A percentile compares a stretch with the other conserved stretches of the same genome.
These are phyloP conservation scores for Tylopilus sp. DNA, from an alignment of 1,284 basidiomycete genomes.

Conservation along the genomic window DNA sequence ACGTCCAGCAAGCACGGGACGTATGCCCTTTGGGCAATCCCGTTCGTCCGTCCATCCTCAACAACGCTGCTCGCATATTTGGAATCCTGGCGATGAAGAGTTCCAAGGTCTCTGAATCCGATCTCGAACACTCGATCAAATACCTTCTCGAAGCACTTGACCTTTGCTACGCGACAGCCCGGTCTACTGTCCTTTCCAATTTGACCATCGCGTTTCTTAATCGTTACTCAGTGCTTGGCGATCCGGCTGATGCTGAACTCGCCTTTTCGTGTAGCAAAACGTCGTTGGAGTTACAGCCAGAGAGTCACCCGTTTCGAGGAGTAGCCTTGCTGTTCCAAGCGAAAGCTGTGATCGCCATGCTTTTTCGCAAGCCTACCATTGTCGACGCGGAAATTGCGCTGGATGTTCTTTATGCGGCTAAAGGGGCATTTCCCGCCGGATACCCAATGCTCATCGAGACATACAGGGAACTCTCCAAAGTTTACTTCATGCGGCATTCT, in stretches of 20 bases:
- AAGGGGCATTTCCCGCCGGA: slow-evolving; percentile 2
- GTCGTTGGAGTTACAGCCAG: slow-evolving; percentile 13
- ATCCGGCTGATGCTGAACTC: slow-evolving; percentile 10
- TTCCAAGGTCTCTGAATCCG: neutral
- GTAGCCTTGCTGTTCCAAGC: slow-evolving; percentile 14
- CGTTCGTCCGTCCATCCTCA: slow-evolving; percentile 8
- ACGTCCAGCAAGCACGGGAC: slow-evolving; percentile 11
- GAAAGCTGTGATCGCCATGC: slow-evolving; percentile 8
- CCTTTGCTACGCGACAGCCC: slow-evolving; percentile 9
- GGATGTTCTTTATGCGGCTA: slow-evolving; percentile 15
- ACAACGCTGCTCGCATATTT: slow-evolving; percentile 14
- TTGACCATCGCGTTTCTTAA: slow-evolving; percentile 7
- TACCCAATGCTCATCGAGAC: slow-evolving; percentile 17
- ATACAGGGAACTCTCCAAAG: slow-evolving; percentile 11
- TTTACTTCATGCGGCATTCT: slow-evolving; percentile 12
- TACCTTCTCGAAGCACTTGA: slow-evolving; percentile 15
- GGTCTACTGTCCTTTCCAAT: slow-evolving; percentile 7
- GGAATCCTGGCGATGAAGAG: slow-evolving; percentile 8
- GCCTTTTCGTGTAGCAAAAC: slow-evolving; percentile 13
- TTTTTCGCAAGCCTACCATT: slow-evolving; percentile 1
- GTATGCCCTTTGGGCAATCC: slow-evolving; percentile 6
- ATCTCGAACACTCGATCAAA: slow-evolving; percentile 13
- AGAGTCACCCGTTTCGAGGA: slow-evolving; percentile 5
- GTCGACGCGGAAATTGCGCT: slow-evolving; percentile 15
- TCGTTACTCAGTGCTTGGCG: slow-evolving; percentile 5